phyloP scores from a whole-genome alignment of 2,329 filamentous ascomycete genomes.

The Pyrenophora teres region DNA sequence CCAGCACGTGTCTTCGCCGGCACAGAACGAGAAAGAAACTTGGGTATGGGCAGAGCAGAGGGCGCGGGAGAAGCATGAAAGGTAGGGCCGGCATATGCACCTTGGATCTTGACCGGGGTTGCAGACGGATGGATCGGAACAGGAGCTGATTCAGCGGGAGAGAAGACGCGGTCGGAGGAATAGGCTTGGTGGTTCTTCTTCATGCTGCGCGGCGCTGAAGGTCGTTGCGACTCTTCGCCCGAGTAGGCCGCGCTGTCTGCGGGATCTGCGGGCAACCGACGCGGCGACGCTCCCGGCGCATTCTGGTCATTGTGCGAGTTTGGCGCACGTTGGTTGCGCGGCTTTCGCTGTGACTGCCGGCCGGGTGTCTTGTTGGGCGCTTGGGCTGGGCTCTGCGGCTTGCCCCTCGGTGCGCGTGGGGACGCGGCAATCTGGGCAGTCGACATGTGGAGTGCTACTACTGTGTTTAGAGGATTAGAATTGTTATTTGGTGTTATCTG shows the following conservation, averaged over 20 bases:
- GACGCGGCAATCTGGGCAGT: slow-evolving; percentile 39
- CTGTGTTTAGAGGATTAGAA: slow-evolving; percentile 3
- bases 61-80: slow-evolving; percentile 95
- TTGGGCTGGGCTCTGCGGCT: slow-evolving; percentile 40
- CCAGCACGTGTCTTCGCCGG: slow-evolving; percentile 56
- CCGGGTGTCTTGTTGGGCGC: slow-evolving; percentile 32
- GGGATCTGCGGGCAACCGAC: slow-evolving; percentile 19
- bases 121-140: slow-evolving; percentile 25
- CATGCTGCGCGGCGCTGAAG: slow-evolving; percentile 27
- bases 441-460: slow-evolving; percentile 36
- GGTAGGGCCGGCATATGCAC: slow-evolving; percentile 85
- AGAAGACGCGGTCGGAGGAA: slow-evolving; percentile 36
- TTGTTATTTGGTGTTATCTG: slow-evolving; percentile 25
- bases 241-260: slow-evolving; percentile 36
- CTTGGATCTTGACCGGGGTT: slow-evolving; percentile 44
- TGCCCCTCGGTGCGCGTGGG: slow-evolving; percentile 40
- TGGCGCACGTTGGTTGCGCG: slow-evolving; percentile 39
- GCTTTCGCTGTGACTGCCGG: slow-evolving; percentile 36
- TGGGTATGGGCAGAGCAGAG: slow-evolving; percentile 86
- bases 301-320: slow-evolving; percentile 33
- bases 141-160: slow-evolving; percentile 35
- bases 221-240: slow-evolving; percentile 34
- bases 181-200: slow-evolving; percentile 43
- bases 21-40: slow-evolving; percentile 78
- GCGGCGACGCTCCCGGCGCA: slow-evolving; percentile 19